Evolutionary conservation across 768 basidiomycete genomes (phyloP), one percentile per base, ranked within the genome.

Genomic region (Trametes coccinea): DNA sequence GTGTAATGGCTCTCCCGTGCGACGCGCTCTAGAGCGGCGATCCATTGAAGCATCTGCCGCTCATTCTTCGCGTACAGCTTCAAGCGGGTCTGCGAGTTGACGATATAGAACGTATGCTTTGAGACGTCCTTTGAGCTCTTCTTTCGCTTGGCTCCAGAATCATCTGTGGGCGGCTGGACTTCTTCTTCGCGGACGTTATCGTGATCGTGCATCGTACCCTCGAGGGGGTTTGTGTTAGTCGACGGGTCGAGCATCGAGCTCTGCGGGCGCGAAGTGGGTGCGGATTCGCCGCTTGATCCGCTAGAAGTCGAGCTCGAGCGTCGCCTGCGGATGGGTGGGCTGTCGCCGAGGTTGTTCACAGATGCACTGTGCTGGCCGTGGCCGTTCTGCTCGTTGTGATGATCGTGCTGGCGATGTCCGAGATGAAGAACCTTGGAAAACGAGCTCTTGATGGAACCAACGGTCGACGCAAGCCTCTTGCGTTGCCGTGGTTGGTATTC

Each of bases 31-130:
- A 99, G 77, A 0, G 92, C 91, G 6, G 94, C 90, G 51, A 98
- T 94, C 85, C 94, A 98, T 72, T 99, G 96, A 58, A 93, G 78
- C 93, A 98, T 97, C 80, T 97, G 94, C 17, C 96, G 84, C 90
- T 97, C 92, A 71, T 89, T 96, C 70, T 86, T 87, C 7, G 97
- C 94, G 60, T 85, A 86, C 13, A 98, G 72, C 74, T 95, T 95
- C 65, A 98, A 75, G 56, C 84, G 83, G 82, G 90, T 87, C 74
- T 99, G 96, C 7, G 93, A 88, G 71, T 97, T 98, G 63, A 88
- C 81, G 60, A 99, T 84, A 69, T 92, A 97, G 74, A 98, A 98
- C 1, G 93, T 96, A 74, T 98, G 96, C 67, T 91, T 93, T 43
- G 90, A 92, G 5, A 94, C 89, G 59, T 92, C 88, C 40, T 79